Evolutionary conservation across 2,329 filamentous ascomycete genomes (phyloP).

Genomic region (Diaporthe amygdali): DNA sequence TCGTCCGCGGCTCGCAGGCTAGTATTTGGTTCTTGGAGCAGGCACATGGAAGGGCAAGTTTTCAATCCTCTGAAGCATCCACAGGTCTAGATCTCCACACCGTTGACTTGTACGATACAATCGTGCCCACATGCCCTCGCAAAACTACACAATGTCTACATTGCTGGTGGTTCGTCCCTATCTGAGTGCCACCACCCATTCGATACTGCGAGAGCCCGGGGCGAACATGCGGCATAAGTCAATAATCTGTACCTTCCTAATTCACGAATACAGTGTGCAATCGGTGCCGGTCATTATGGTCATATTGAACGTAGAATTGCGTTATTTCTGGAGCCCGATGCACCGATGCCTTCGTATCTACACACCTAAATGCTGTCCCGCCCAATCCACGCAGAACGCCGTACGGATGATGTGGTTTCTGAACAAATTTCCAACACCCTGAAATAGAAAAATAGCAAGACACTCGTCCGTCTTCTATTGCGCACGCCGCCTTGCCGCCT

Average conservation of each 20-base stretch:
- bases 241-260: not conserved
- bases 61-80: no score
- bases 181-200: no score
- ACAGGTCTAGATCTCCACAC: no score
- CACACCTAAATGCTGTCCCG: not conserved
- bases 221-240: no score
- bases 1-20: no score
- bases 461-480: not conserved
- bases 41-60: no score
- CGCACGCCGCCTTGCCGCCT: conserved; percentile 11
- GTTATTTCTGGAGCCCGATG: not conserved
- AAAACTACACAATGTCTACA: no score
- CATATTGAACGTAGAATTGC: not conserved
- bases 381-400: not conserved
- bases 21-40: no score
- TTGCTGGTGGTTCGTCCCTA: no score
- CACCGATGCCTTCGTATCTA: not conserved
- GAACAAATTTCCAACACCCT: not conserved
- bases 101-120: no score
- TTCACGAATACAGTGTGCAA: not conserved
- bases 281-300: not conserved
- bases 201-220: no score
- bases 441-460: not conserved
- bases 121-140: no score
- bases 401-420: not conserved